Conservation (phyloP, 1,284 basidiomycete genomes). For the Tilletiaria anomala region DNA sequence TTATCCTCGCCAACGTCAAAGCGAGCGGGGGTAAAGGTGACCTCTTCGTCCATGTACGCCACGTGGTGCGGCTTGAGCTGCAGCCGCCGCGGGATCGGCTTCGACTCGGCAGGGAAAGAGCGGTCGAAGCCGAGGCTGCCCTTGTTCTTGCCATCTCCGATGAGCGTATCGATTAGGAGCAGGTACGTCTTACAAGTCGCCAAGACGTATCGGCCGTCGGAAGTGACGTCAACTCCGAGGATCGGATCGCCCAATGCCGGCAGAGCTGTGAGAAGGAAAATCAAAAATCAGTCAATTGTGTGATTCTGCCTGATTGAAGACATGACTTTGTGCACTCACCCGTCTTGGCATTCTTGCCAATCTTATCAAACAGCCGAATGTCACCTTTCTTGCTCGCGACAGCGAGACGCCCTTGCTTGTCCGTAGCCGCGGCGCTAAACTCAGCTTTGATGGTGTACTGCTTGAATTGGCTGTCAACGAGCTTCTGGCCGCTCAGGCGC, state of each 20-base stretch:
- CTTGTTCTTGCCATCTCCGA: constrained; percentile 74
- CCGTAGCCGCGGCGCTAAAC: constrained; percentile 86
- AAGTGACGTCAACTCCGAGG: constrained; percentile 81
- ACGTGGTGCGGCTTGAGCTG: constrained; percentile 84
- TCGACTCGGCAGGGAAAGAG: constrained; percentile 83
- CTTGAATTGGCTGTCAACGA: constrained; percentile 90
- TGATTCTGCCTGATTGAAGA: background rate
- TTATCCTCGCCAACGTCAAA: constrained; percentile 63
- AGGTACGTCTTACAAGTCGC: constrained; percentile 92
- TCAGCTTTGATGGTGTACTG: constrained; percentile 90
- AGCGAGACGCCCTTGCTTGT: constrained; percentile 69
- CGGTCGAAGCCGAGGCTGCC: constrained; percentile 83
- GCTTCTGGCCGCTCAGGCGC: constrained; percentile 70
- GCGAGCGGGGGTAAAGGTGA: constrained; percentile 82
- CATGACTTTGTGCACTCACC: too few relatives aligned
- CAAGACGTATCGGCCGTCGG: constrained; percentile 84
- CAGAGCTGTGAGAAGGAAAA: constrained; percentile 54
- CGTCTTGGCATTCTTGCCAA: constrained; percentile 98
- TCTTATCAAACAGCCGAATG: constrained; percentile 81
- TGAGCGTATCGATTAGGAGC: constrained; percentile 84
- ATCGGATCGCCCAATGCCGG: constrained; percentile 92
- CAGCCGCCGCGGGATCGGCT: constrained; percentile 77
- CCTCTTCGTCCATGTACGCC: constrained; percentile 78
- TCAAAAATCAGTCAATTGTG: background rate
- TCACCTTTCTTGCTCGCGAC: constrained; percentile 94